These are phyloP conservation scores for Cercospora canescens DNA, from an alignment of 2,329 filamentous ascomycete species.

Conservation along the genomic window DNA sequence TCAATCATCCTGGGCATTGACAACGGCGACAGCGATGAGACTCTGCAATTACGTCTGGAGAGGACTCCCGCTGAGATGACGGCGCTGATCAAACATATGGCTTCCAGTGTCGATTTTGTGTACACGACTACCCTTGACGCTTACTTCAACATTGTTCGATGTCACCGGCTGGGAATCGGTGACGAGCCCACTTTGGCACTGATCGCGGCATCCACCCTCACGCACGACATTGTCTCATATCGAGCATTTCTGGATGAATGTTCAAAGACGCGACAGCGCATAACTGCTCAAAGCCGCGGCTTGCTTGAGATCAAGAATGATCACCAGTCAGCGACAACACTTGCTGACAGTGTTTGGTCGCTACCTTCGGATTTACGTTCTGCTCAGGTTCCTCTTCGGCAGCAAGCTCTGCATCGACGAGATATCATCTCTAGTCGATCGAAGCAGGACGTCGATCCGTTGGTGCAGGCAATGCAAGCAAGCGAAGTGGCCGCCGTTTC, in stretches of 20 bases:
- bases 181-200: constrained; percentile 1
- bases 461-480: background rate
- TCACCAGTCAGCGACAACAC: too few relatives aligned
- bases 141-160: background rate
- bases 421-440: background rate
- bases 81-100: background rate
- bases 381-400: background rate
- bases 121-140: background rate
- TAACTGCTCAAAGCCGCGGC: background rate
- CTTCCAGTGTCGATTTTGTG: background rate
- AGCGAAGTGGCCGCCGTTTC: background rate
- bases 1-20: background rate
- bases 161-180: background rate
- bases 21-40: constrained; percentile 7
- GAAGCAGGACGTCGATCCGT: too few relatives aligned
- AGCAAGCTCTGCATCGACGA: background rate
- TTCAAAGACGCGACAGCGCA: background rate
- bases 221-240: background rate
- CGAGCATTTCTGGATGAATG: background rate
- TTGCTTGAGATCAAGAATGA: background rate
- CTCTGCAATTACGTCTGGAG: background rate
- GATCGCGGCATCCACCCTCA: background rate
- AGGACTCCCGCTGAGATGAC: background rate
- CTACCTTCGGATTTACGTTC: background rate
- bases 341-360: background rate